Percentiles rank a stretch among this genome's conserved stretches.
phyloP scores from a whole-genome alignment of 2,329 filamentous ascomycete species.

The Diaporthe sp. region DNA sequence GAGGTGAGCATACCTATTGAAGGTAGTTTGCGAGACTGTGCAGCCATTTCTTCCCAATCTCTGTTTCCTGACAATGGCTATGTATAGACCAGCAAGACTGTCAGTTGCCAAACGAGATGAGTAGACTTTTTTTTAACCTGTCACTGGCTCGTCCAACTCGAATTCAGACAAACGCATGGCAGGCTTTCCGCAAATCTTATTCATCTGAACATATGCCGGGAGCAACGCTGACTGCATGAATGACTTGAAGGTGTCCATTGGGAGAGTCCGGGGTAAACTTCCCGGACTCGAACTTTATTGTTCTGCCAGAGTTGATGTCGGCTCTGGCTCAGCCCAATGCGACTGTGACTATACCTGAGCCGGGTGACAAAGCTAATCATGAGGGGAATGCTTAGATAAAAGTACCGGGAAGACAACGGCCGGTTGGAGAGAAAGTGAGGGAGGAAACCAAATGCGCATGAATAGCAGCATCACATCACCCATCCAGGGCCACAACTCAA shows the following conservation, averaged over 20 bases:
- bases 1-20: too few relatives aligned
- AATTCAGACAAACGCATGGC: background rate
- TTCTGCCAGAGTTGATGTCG: background rate
- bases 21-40: too few relatives aligned
- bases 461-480: background rate
- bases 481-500: background rate
- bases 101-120: background rate
- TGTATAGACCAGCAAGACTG: background rate
- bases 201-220: slow-evolving; percentile 16
- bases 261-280: background rate
- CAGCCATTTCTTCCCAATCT: background rate
- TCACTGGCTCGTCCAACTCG: background rate
- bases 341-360: background rate
- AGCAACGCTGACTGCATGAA: slow-evolving; percentile 15
- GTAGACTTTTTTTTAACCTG: background rate
- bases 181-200: slow-evolving; percentile 1
- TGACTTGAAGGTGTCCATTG: background rate
- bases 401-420: background rate
- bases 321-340: background rate
- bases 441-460: background rate
- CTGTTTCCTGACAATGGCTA: background rate
- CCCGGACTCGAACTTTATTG: background rate
- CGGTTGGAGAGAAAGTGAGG: background rate
- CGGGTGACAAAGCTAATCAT: background rate
- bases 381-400: background rate